Base-by-base conservation (phyloP, 139 green algal genomes). In the Coelastrella sp. region DNA sequence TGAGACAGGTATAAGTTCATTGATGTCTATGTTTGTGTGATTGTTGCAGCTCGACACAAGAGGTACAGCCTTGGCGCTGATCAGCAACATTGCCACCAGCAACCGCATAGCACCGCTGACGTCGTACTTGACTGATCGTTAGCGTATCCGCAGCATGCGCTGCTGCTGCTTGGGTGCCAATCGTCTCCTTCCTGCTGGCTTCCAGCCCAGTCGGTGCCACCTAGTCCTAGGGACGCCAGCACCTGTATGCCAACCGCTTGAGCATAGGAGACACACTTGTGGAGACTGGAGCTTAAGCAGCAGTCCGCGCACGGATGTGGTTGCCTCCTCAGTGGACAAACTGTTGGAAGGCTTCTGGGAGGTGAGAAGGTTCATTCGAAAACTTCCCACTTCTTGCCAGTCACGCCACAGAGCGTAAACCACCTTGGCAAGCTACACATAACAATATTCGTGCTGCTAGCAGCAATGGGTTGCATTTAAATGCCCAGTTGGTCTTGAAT, bases 331-430 rank as follows among this genome's bases (percentile, higher is more conserved):
- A 22, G 68, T 81, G 72, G 84, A 89, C 15, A 81, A 81, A 12
- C 56, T 89, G 66, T 76, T 89, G 56, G 84, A 89, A 56, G 68
- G 56, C 9, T 89, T 82, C 35, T 89, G 84, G 87, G 65, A 87
- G 78, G 73, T 87, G 81, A 4, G 81, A 7, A 59, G 74, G 8
- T 11, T 35, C 19, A 11, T 27, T 10, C 68, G 6, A 3, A 11
- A 11, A 76, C 17, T 76, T 19, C 1, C 17, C 63, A 17, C 63
- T 70, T 9, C 63, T 14, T 70, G 12, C 12, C 63, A 70, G 63
- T 49, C 35, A 49, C 35, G 35, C 3, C 35, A 49, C 3, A 49
- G 35, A 49, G 35, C 35, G 35, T 49, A 72, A 4, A 72, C 3
- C 63, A 14, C 15, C 12, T 22, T 72, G 63, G 63, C 63, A 22